Percentiles rank a stretch among this genome's conserved stretches.
phyloP scores from a whole-genome alignment of 2,329 filamentous ascomycete genomes.

The Alternaria novae-zelandiae region DNA sequence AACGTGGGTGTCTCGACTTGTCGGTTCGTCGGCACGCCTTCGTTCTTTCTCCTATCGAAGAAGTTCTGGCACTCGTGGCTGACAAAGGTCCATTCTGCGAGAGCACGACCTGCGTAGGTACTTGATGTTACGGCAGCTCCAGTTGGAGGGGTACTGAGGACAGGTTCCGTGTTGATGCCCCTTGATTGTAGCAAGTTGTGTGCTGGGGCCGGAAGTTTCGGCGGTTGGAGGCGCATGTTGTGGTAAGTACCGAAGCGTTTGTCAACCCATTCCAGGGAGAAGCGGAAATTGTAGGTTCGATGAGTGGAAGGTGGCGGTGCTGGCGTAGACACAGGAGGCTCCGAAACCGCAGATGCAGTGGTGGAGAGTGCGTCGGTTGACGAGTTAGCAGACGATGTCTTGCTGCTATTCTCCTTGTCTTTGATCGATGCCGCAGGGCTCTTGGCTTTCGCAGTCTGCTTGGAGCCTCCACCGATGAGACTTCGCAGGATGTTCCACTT shows the following conservation, averaged over 20 bases:
- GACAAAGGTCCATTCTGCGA: slow-evolving; percentile 79
- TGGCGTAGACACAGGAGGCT: slow-evolving; percentile 11
- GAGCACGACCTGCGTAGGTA: slow-evolving; percentile 71
- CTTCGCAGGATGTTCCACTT: slow-evolving; percentile 69
- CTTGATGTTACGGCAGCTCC: slow-evolving; percentile 51
- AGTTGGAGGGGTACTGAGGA: slow-evolving; percentile 41
- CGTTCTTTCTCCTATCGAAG: slow-evolving; percentile 74
- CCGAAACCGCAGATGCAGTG: slow-evolving; percentile 10
- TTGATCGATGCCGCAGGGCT: slow-evolving; percentile 33
- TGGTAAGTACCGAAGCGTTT: slow-evolving; percentile 63
- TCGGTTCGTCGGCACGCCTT: slow-evolving; percentile 70
- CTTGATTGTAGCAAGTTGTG: slow-evolving; percentile 65
- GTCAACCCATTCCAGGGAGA: slow-evolving; percentile 72
- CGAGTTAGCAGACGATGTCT: slow-evolving; percentile 6
- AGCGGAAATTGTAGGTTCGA: slow-evolving; percentile 73
- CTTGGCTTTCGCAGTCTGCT: slow-evolving; percentile 51
- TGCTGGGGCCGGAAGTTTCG: slow-evolving; percentile 73
- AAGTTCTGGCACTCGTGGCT: slow-evolving; percentile 83
- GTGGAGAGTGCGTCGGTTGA: slow-evolving; percentile 7
- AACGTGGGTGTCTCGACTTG: slow-evolving; percentile 74
- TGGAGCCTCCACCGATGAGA: slow-evolving; percentile 61
- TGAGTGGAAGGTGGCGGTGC: slow-evolving; percentile 59
- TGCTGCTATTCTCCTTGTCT: slow-evolving; percentile 31
- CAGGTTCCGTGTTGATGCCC: slow-evolving; percentile 36
- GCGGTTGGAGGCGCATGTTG: slow-evolving; percentile 68